These are phyloP conservation scores for Suhomyces kunorum DNA, from an alignment of 1,139 yeast species.

Conservation along the genomic window DNA sequence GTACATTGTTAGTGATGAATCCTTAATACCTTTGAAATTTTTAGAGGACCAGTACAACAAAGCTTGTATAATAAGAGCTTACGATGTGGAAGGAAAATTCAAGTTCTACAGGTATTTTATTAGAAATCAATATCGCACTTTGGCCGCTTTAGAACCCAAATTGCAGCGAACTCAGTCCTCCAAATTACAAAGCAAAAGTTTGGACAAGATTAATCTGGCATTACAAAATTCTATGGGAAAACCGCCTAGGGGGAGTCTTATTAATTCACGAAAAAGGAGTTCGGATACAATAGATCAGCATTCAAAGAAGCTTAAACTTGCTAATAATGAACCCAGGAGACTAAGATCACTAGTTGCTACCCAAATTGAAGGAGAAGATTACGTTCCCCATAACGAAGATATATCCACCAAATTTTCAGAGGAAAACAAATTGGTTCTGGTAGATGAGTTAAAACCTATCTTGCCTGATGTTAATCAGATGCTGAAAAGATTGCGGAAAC, in stretches of 20 bases:
- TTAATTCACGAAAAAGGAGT: constrained; percentile 18
- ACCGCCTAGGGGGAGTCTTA: constrained; percentile 25
- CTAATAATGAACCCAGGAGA: not conserved
- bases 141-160: constrained; percentile 11
- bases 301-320: constrained; percentile 5
- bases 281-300: not conserved
- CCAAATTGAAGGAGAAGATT: not conserved
- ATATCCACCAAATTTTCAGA: too few species aligned
- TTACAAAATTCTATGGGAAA: constrained; percentile 27
- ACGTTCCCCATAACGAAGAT: not conserved
- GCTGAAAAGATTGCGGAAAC: constrained; percentile 7
- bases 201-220: constrained; percentile 26
- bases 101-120: constrained; percentile 73
- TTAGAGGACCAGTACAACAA: constrained; percentile 27
- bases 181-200: constrained; percentile 9
- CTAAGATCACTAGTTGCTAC: not conserved
- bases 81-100: constrained; percentile 72
- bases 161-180: constrained; percentile 6
- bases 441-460: constrained; percentile 15
- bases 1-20: constrained; percentile 28
- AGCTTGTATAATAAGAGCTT: constrained; percentile 54
- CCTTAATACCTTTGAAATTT: constrained; percentile 25
- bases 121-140: constrained; percentile 14
- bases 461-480: constrained; percentile 13
- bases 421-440: too few species aligned